Base-by-base conservation (phyloP, 768 basidiomycete genomes). In the Tricholoma bakamatsutake region DNA sequence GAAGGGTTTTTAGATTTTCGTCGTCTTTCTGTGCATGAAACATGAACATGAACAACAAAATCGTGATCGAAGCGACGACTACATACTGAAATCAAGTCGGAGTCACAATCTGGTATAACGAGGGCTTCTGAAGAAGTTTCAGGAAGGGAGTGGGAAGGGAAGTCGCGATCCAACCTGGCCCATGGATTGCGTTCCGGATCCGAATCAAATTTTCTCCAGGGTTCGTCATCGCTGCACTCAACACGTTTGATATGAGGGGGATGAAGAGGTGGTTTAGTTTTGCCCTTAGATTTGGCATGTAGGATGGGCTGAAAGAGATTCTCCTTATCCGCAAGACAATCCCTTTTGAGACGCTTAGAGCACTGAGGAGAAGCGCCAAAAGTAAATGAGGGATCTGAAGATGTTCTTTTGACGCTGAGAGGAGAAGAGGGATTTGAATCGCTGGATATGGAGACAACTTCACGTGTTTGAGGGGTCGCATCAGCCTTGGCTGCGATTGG, bases 381-480 rank as follows among this genome's bases (percentile, higher is more conserved):
- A 6, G 58, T 37, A 13, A 75, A 59, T 5, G 67, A 67, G 5
- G 72, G 64, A 55, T 75, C 76, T 0, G 76, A 76, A 9, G 75
- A 77, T 30, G 73, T 66, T 17, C 77, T 66, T 56, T 78, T 78
- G 35, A 76, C 52, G 21, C 59, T 64, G 1, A 54, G 58, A 18
- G 64, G 70, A 4, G 70, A 69, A 10, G 72, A 63, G 18, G 71
- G 63, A 27, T 67, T 58, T 5, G 73, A 76, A 52, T 73, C 70
- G 53, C 70, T 75, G 4, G 76, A 75, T 30, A 76, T 67, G 43
- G 67, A 66, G 2, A 75, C 66, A 10, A 69, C 54, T 24, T 72
- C 69, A 11, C 53, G 59, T 34, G 52, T 63, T 50, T 59, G 61
- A 45, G 51, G 61, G 42, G 57, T 47, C 52, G 48, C 61, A 49